Evolutionary conservation across 2,329 filamentous ascomycete species (phyloP).

Genomic region (Bipolaris gigantea): DNA sequence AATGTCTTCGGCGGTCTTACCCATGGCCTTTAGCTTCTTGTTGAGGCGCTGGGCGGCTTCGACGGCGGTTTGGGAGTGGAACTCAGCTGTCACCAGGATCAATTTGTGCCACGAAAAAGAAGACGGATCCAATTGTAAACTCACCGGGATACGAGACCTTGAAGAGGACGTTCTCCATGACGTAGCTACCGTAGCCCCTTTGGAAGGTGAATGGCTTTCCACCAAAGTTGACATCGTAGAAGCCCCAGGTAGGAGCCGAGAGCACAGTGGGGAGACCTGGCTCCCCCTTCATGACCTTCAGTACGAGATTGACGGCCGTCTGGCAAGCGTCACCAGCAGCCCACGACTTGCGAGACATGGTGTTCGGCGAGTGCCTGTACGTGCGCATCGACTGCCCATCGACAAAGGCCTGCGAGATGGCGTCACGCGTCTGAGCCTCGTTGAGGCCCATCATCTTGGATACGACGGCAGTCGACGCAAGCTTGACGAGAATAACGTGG

Average conservation of each 20-base stretch:
- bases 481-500: slow-evolving; percentile 97
- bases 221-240: slow-evolving; percentile 98
- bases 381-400: slow-evolving; percentile 95
- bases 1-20: slow-evolving; percentile 89
- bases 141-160: slow-evolving; percentile 97
- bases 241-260: slow-evolving; percentile 91
- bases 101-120: neutral
- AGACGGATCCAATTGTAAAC: slow-evolving; percentile 24
- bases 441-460: slow-evolving; percentile 90
- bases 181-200: slow-evolving; percentile 93
- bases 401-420: slow-evolving; percentile 95
- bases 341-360: slow-evolving; percentile 99
- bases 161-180: slow-evolving; percentile 99
- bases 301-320: slow-evolving; percentile 84
- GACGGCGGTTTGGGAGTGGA: slow-evolving; percentile 98
- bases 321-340: slow-evolving; percentile 98
- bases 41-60: slow-evolving; percentile 90
- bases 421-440: slow-evolving; percentile 90
- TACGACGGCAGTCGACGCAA: slow-evolving; percentile 90
- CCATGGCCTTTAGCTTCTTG: slow-evolving; percentile 76
- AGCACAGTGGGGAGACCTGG: slow-evolving; percentile 88
- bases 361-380: slow-evolving; percentile 97
- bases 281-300: slow-evolving; percentile 92
- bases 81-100: slow-evolving; percentile 64
- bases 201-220: slow-evolving; percentile 92